phyloP scores from a whole-genome alignment of 2,329 filamentous ascomycete genomes.

The Elsinoe batatas region DNA sequence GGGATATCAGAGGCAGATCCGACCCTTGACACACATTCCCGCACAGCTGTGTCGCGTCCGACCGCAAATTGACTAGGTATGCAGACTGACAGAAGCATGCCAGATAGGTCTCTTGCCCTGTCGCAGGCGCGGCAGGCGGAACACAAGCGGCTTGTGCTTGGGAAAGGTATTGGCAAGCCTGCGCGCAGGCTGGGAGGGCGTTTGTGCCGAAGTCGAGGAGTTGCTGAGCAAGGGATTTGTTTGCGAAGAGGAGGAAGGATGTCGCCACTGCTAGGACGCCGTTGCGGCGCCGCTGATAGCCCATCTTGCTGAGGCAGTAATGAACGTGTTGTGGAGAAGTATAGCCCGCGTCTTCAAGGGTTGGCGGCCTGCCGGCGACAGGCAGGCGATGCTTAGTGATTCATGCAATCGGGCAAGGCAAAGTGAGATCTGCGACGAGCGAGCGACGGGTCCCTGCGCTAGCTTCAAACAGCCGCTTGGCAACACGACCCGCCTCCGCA shows the following conservation, averaged over 20 bases:
- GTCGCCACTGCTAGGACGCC: background rate
- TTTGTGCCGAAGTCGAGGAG: constrained; percentile 25
- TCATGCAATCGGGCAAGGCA: background rate
- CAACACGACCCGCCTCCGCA: background rate
- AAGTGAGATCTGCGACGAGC: background rate
- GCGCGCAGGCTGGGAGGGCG: constrained; percentile 29
- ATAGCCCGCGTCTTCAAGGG: no score
- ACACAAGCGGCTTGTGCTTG: constrained; percentile 65
- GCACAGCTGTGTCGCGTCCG: constrained; percentile 51
- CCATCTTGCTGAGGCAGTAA: background rate
- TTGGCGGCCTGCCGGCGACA: background rate
- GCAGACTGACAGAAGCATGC: constrained; percentile 64
- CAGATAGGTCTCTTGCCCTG: constrained; percentile 46
- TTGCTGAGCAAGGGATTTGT: constrained; percentile 15
- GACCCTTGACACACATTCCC: constrained; percentile 38
- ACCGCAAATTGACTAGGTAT: constrained; percentile 49
- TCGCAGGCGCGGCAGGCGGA: constrained; percentile 44
- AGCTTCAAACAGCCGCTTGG: background rate
- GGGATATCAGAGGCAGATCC: constrained; percentile 50
- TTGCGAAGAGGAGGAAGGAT: background rate
- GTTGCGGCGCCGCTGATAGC: background rate
- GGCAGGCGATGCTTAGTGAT: background rate
- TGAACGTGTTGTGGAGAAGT: no score
- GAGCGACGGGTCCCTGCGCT: background rate
- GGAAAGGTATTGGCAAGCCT: constrained; percentile 26